Conservation (phyloP, 495 filamentous ascomycete species). For the Penicillium cinerascens region DNA sequence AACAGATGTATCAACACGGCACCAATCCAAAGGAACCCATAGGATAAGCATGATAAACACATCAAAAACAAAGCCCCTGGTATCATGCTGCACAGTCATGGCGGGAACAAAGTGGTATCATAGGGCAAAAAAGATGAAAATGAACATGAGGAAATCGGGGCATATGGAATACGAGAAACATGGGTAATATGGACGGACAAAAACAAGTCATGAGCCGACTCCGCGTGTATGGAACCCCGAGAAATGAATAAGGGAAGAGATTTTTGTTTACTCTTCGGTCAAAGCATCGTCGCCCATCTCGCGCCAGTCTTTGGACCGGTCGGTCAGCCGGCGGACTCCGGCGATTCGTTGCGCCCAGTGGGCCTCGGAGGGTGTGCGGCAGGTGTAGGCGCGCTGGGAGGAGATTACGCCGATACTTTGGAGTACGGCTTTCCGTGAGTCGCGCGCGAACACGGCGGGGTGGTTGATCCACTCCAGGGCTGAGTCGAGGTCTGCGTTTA, state of each 20-base stretch:
- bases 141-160: neutral
- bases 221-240: conserved; percentile 1
- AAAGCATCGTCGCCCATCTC: conserved; percentile 80
- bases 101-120: conserved; percentile 49
- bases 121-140: conserved; percentile 14
- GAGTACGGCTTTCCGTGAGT: conserved; percentile 91
- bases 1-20: conserved; percentile 18
- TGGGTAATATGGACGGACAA: conserved; percentile 2
- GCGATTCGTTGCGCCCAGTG: conserved; percentile 78
- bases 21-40: conserved; percentile 12
- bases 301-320: conserved; percentile 79
- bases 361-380: conserved; percentile 79
- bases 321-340: conserved; percentile 73
- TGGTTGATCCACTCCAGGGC: conserved; percentile 99
- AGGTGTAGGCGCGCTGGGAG: conserved; percentile 90
- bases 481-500: conserved; percentile 86
- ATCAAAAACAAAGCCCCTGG: conserved; percentile 34
- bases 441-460: conserved; percentile 91
- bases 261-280: conserved; percentile 65
- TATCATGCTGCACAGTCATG: conserved; percentile 43
- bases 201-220: conserved; percentile 17
- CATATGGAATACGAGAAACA: neutral
- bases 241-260: conserved; percentile 4
- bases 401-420: conserved; percentile 96
- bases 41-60: conserved; percentile 17